Evolutionary conservation across 306 rosid species (phyloP).

Genomic region (Pyrus communis): DNA sequence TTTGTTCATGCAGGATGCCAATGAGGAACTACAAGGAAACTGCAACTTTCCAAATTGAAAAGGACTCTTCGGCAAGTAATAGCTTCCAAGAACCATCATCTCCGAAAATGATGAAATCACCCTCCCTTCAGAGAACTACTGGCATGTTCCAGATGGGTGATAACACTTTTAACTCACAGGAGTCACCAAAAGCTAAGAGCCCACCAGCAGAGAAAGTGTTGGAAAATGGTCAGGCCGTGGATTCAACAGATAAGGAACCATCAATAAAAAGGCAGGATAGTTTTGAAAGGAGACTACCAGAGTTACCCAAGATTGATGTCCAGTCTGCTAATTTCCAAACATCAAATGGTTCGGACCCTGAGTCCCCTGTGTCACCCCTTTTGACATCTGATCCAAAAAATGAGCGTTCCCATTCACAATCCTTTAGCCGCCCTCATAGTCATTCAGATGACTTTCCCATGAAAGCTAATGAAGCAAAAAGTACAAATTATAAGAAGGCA

Average conservation of each 20-base stretch:
- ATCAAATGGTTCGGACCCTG: slow-evolving; percentile 90
- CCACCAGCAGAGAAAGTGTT: slow-evolving; percentile 83
- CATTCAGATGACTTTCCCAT: slow-evolving; percentile 60
- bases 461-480: slow-evolving; percentile 40
- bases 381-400: slow-evolving; percentile 93
- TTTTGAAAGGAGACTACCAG: slow-evolving; percentile 92
- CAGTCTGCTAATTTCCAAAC: slow-evolving; percentile 59
- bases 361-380: slow-evolving; percentile 95
- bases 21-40: slow-evolving; percentile 80
- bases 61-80: slow-evolving; percentile 83
- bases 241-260: slow-evolving; percentile 72
- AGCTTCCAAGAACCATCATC: slow-evolving; percentile 92
- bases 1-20: slow-evolving; percentile 70
- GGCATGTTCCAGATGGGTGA: slow-evolving; percentile 58
- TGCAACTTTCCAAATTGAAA: slow-evolving; percentile 88
- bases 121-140: slow-evolving; percentile 86
- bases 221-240: slow-evolving; percentile 79
- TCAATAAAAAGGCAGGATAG: slow-evolving; percentile 90
- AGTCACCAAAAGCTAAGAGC: slow-evolving; percentile 71
- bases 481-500: slow-evolving; percentile 43
- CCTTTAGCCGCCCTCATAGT: slow-evolving; percentile 92
- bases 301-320: slow-evolving; percentile 91
- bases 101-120: slow-evolving; percentile 89
- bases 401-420: slow-evolving; percentile 97
- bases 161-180: slow-evolving; percentile 59